Base-by-base conservation (phyloP, 345 rosid genomes). In the Murraya paniculata region DNA sequence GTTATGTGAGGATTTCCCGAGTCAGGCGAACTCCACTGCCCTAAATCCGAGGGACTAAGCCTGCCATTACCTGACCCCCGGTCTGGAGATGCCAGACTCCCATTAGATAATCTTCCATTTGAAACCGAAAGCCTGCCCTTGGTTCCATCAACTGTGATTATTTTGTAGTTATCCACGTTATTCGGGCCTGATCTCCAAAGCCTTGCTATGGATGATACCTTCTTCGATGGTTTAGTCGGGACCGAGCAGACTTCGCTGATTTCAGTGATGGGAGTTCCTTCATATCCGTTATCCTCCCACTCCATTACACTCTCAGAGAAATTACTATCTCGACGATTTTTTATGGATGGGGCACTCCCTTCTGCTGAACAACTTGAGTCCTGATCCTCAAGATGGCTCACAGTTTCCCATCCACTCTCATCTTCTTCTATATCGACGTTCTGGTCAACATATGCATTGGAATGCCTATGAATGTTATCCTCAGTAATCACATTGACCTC, bases 321-420 rank as follows among this genome's bases (percentile, higher is more conserved):
- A 76, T 90, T 90, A 77, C 90, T 87, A 50, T 87, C 84, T 67
- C 75, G 79, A 65, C 38, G 77, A 66, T 76, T 86, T 82, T 80
- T 90, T 27, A 80, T 81, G 35, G 93, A 88, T 74, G 82, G 86
- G 27, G 69, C 74, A 79, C 97, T 90, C 58, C 85, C 94, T 38
- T 92, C 92, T 0, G 84, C 94, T 7, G 97, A 91, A 85, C 72
- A 92, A 74, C 91, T 89, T 39, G 97, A 96, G 39, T 87, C 94
- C 77, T 89, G 95, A 75, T 92, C 98, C 75, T 92, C 97, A 6
- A 84, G 85, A 83, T 90, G 92, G 85, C 97, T 96, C 81, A 89
- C 97, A 14, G 99, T 92, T 88, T 96, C 99, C 99, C 99, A 96
- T 41, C 91, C 97, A 66, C 99, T 96, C 78, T 96, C 98, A 67